These are phyloP conservation scores for Emmonsiellopsis sp. DNA, from an alignment of 2,329 filamentous ascomycete genomes.

Conservation along the genomic window DNA sequence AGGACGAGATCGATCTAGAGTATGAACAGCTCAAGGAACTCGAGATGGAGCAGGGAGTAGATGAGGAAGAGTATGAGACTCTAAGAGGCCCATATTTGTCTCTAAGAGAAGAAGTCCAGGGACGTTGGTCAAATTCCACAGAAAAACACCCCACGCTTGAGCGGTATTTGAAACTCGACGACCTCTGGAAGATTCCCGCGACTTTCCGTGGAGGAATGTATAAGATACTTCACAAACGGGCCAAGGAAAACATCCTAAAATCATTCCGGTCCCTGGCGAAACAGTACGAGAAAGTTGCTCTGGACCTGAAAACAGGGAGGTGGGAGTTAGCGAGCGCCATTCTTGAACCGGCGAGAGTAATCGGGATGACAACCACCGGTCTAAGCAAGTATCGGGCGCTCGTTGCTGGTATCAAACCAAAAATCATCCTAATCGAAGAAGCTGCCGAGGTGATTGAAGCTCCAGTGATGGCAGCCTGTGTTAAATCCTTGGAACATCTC, in stretches of 20 bases:
- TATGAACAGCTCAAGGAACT: conserved; percentile 53
- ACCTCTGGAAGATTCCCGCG: conserved; percentile 54
- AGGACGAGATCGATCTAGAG: conserved; percentile 53
- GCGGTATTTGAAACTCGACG: conserved; percentile 27
- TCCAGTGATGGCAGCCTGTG: conserved; percentile 50
- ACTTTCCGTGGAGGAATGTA: conserved; percentile 57
- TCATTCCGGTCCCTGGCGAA: conserved; percentile 44
- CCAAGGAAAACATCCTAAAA: conserved; percentile 41
- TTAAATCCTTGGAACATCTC: conserved; percentile 55
- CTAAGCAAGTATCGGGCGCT: conserved; percentile 70
- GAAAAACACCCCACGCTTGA: conserved; percentile 28
- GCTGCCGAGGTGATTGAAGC: conserved; percentile 62
- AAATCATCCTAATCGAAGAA: conserved; percentile 67
- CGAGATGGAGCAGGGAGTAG: conserved; percentile 46
- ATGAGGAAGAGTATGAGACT: conserved; percentile 48
- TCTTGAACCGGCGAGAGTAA: conserved; percentile 50
- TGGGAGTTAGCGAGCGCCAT: conserved; percentile 54
- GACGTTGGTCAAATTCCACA: conserved; percentile 9
- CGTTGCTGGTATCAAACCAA: conserved; percentile 56
- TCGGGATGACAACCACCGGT: conserved; percentile 70
- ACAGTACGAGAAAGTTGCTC: conserved; percentile 43
- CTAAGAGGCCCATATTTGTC: conserved; percentile 39
- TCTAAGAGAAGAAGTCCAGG: conserved; percentile 34
- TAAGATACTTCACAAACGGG: conserved; percentile 49
- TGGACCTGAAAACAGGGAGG: conserved; percentile 46